A percentile compares a stretch with the other conserved stretches of the same genome.
Evolutionary conservation across 345 rosid genomes (phyloP).

Genomic region (Hypericum perforatum): DNA sequence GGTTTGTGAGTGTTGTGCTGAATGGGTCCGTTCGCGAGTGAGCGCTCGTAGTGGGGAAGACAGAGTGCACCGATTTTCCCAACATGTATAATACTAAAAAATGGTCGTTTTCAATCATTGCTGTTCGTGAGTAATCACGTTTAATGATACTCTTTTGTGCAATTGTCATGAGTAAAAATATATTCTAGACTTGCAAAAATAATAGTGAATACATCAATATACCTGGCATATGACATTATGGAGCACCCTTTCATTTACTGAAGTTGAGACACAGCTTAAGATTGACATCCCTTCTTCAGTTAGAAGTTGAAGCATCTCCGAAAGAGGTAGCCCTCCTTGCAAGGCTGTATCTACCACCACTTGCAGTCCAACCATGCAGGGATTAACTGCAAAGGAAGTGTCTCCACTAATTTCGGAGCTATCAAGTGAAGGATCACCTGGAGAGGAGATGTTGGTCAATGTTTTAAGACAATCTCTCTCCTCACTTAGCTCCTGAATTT

Average conservation of each 20-base stretch:
- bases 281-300: slow-evolving; percentile 22
- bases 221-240: slow-evolving; percentile 33
- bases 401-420: slow-evolving; percentile 4
- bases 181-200: no score
- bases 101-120: no score
- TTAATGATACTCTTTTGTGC: no score
- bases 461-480: slow-evolving; percentile 30
- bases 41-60: no score
- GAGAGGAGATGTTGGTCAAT: background rate
- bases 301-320: slow-evolving; percentile 21
- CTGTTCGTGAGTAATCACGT: no score
- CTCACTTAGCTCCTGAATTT: slow-evolving; percentile 19
- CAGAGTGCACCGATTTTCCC: no score
- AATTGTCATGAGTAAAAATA: no score
- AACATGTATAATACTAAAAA: no score
- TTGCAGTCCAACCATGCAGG: slow-evolving; percentile 29
- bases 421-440: slow-evolving; percentile 4
- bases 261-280: slow-evolving; percentile 24
- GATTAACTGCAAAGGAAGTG: slow-evolving; percentile 17
- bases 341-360: slow-evolving; percentile 17
- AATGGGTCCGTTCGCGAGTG: no score
- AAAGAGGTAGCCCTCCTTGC: slow-evolving; percentile 22
- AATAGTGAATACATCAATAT: background rate
- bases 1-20: no score
- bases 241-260: slow-evolving; percentile 22